These are phyloP conservation scores for Neurospora sp. DNA, from an alignment of 495 filamentous ascomycete genomes.

Conservation along the genomic window DNA sequence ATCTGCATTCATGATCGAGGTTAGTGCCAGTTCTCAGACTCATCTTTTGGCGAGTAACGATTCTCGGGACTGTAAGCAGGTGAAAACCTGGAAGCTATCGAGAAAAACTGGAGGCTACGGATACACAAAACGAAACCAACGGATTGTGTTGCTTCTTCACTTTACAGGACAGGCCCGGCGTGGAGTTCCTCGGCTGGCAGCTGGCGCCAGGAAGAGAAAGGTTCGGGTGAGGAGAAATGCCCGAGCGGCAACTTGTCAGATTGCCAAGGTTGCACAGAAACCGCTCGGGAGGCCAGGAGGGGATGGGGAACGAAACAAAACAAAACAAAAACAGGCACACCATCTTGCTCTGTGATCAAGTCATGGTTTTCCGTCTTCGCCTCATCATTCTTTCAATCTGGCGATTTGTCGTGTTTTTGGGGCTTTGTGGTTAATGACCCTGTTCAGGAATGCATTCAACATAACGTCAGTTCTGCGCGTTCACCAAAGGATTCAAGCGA, in stretches of 20 bases:
- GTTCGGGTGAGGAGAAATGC: background rate
- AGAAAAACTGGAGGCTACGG: background rate
- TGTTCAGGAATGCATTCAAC: background rate
- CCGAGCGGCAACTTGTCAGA: background rate
- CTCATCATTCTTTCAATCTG: background rate
- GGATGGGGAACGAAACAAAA: background rate
- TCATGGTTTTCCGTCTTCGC: background rate
- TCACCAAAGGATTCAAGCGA: background rate
- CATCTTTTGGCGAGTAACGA: background rate
- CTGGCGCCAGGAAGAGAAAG: background rate
- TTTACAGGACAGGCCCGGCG: background rate
- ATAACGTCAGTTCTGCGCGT: background rate
- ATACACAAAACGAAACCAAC: background rate
- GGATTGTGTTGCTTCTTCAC: background rate
- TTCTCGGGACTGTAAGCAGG: background rate
- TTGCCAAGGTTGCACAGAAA: background rate
- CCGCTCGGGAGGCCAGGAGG: background rate
- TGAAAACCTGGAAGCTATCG: background rate
- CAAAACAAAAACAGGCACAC: background rate
- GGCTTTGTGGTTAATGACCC: background rate
- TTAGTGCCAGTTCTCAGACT: background rate
- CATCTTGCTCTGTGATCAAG: background rate
- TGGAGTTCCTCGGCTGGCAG: background rate
- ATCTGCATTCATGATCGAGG: background rate
- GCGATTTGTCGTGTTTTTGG: background rate